A percentile compares a stretch with the other conserved stretches of the same genome.
These are phyloP conservation scores for Candida insectalens DNA, from an alignment of 805 yeast genomes.

Conservation along the genomic window DNA sequence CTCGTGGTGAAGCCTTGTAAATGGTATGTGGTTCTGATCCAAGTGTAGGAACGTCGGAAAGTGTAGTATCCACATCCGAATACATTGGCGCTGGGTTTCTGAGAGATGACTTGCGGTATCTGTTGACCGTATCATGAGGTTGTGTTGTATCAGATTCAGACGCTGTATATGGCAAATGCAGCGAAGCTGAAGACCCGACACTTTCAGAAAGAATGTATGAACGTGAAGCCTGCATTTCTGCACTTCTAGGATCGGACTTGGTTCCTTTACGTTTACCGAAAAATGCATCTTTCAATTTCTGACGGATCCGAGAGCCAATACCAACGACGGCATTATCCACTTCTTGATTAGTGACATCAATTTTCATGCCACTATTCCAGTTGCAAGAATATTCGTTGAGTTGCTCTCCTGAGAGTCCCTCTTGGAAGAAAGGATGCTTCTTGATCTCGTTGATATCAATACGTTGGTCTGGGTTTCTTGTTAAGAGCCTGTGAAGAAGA, in stretches of 20 bases:
- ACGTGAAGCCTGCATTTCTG: not conserved
- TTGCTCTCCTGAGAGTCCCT: slow-evolving; percentile 20
- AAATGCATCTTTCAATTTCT: slow-evolving; percentile 32
- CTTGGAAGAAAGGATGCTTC: slow-evolving; percentile 54
- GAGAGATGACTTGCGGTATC: not conserved
- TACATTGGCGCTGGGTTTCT: not conserved
- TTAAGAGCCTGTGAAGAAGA: slow-evolving; percentile 49
- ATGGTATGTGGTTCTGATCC: not conserved
- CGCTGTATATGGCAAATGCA: too few relatives aligned
- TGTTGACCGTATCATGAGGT: not conserved
- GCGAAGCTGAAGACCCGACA: not conserved
- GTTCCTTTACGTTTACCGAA: not conserved
- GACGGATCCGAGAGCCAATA: slow-evolving; percentile 57
- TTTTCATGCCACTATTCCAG: slow-evolving; percentile 28
- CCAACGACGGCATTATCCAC: slow-evolving; percentile 74
- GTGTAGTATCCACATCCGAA: not conserved
- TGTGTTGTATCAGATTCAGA: too few relatives aligned
- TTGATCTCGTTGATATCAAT: slow-evolving; percentile 66
- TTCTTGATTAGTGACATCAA: slow-evolving; percentile 58
- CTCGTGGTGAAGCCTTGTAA: not conserved
- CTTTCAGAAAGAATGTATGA: slow-evolving; percentile 2
- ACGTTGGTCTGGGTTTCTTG: slow-evolving; percentile 61
- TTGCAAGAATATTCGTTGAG: slow-evolving; percentile 19
- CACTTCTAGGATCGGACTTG: not conserved
- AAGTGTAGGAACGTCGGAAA: not conserved